phyloP scores from a whole-genome alignment of 1,139 yeast genomes.

The Candida pseudoviswanathii region DNA sequence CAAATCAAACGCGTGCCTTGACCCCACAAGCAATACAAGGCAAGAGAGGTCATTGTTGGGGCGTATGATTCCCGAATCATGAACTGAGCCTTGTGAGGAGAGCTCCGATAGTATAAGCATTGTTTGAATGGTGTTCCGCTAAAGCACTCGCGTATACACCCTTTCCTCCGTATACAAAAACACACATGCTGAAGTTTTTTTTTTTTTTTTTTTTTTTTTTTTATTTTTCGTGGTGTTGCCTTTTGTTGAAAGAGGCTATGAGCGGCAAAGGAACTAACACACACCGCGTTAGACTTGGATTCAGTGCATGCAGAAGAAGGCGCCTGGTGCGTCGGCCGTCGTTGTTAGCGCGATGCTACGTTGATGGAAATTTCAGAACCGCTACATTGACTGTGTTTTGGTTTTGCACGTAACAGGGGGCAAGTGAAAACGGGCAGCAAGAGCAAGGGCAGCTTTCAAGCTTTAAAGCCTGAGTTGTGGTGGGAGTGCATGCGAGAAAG shows the following conservation, averaged over 20 bases:
- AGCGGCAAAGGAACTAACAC: no score
- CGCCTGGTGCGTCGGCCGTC: not conserved
- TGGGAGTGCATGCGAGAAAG: not conserved
- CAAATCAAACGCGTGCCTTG: slow-evolving; percentile 22
- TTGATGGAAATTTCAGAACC: not conserved
- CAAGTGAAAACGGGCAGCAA: not conserved
- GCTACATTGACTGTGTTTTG: not conserved
- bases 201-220: no score
- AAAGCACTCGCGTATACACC: no score
- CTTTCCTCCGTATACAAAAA: no score
- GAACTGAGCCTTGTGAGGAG: slow-evolving; percentile 3
- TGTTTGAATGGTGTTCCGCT: not conserved
- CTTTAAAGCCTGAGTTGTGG: not conserved
- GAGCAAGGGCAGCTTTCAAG: not conserved
- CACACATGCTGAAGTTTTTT: no score
- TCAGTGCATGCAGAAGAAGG: no score
- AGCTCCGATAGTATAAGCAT: slow-evolving; percentile 24
- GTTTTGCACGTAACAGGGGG: not conserved
- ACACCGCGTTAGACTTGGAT: no score
- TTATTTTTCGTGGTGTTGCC: no score
- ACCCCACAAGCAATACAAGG: slow-evolving; percentile 22
- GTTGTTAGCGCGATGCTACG: not conserved
- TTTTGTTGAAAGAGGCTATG: no score
- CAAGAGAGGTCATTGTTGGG: slow-evolving; percentile 11
- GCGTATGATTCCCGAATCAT: slow-evolving; percentile 8